A percentile compares a stretch with the other conserved stretches of the same genome.
These are phyloP conservation scores for Creolimax fragrantissima DNA, from an alignment of 78 protist genomes.

Conservation along the genomic window DNA sequence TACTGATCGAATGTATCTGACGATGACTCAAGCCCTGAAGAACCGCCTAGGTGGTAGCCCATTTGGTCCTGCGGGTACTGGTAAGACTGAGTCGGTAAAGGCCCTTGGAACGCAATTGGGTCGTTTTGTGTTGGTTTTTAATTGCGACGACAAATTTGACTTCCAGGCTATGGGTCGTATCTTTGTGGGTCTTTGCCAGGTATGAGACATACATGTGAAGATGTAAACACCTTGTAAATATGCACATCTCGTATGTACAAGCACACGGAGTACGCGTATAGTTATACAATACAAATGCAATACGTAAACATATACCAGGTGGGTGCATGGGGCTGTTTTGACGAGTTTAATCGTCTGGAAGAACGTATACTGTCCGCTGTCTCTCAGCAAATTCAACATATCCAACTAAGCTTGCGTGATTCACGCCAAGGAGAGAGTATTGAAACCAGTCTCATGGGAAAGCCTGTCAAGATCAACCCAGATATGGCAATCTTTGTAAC, in stretches of 20 bases:
- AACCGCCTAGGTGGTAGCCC: constrained; percentile 92
- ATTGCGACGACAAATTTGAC: constrained; percentile 95
- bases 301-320: too few species aligned
- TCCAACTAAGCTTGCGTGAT: constrained; percentile 77
- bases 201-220: background rate
- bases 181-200: constrained; percentile 92
- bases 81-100: constrained; percentile 96
- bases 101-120: constrained; percentile 87
- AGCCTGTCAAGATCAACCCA: constrained; percentile 36
- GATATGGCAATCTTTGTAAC: constrained; percentile 94
- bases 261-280: background rate
- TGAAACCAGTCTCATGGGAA: constrained; percentile 50
- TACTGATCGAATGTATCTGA: constrained; percentile 81
- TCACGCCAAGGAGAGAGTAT: constrained; percentile 13
- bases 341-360: constrained; percentile 98
- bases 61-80: constrained; percentile 98
- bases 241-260: background rate
- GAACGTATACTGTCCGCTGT: constrained; percentile 97
- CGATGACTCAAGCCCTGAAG: constrained; percentile 86
- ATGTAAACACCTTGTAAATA: background rate
- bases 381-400: constrained; percentile 94
- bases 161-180: constrained; percentile 93
- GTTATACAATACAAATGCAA: too few species aligned
- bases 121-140: constrained; percentile 85
- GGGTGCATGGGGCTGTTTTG: constrained; percentile 99